Percentiles rank a stretch among this genome's conserved stretches.
phyloP scores from a whole-genome alignment of 208 protist species.

The Trypanosoma mega region DNA sequence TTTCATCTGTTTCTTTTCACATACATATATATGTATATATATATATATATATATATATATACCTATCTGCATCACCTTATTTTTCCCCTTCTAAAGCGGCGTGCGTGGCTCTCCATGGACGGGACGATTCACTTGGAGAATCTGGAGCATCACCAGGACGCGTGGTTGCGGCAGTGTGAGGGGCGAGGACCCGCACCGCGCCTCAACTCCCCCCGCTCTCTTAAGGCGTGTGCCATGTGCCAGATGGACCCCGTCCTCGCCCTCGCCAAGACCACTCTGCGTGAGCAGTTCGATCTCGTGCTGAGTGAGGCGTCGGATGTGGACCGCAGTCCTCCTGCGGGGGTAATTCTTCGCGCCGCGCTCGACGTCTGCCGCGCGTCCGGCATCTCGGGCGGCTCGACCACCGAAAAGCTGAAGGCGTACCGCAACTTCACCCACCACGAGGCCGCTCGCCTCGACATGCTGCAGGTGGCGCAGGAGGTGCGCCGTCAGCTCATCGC shows the following conservation, averaged over 20 bases:
- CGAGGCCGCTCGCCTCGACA: conserved; percentile 7
- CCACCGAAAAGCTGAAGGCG: conserved; percentile 14
- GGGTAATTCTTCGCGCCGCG: not conserved
- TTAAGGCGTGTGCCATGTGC: conserved; percentile 23
- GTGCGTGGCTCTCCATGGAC: not conserved
- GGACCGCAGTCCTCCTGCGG: conserved; percentile 1
- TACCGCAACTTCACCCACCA: conserved; percentile 17
- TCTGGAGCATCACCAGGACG: not conserved
- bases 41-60: too few relatives aligned
- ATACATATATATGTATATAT: too few relatives aligned
- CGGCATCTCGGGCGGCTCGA: conserved; percentile 12
- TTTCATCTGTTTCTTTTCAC: too few relatives aligned
- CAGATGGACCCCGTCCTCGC: conserved; percentile 12
- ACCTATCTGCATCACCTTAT: too few relatives aligned
- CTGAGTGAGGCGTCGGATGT: not conserved
- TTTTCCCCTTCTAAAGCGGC: too few relatives aligned
- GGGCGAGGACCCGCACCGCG: conserved; percentile 1
- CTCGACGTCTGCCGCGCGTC: conserved; percentile 20
- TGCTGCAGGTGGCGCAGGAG: conserved; percentile 9
- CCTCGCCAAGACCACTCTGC: conserved; percentile 5
- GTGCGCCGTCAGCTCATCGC: conserved; percentile 24
- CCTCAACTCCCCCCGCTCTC: conserved; percentile 26
- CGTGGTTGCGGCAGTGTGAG: not conserved
- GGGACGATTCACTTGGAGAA: conserved; percentile 8
- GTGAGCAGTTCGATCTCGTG: conserved; percentile 18